A percentile compares a stretch with the other conserved stretches of the same genome.
Evolutionary conservation across 2,329 filamentous ascomycete species (phyloP).

Genomic region (Grosmannia clavigera): DNA sequence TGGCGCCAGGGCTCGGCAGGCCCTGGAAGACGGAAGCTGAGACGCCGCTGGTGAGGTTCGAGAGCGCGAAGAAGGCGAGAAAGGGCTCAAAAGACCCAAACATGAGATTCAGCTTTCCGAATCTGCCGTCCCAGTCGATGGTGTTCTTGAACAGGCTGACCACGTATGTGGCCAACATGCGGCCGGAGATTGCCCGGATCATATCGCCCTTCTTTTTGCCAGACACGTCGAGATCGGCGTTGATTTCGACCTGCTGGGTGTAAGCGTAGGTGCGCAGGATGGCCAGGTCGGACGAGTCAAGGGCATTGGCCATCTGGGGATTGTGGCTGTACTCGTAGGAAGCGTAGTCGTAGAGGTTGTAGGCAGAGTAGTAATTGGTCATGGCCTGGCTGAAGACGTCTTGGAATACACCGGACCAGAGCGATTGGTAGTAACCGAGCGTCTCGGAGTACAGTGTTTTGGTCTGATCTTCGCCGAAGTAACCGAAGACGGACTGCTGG

Average conservation of each 20-base stretch:
- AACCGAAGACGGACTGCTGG: constrained; percentile 17
- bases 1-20: constrained; percentile 57
- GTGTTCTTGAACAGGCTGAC: constrained; percentile 28
- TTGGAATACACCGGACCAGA: constrained; percentile 27
- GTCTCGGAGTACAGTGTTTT: constrained; percentile 14
- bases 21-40: constrained; percentile 37
- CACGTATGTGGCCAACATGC: constrained; percentile 35
- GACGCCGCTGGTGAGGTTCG: constrained; percentile 31
- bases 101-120: constrained; percentile 37
- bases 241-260: constrained; percentile 46
- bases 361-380: constrained; percentile 36
- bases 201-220: constrained; percentile 20
- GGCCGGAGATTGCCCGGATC: constrained; percentile 39
- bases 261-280: constrained; percentile 53
- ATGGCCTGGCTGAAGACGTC: constrained; percentile 22
- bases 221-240: constrained; percentile 48
- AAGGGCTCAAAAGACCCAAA: constrained; percentile 44
- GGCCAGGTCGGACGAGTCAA: constrained; percentile 32
- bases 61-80: constrained; percentile 40
- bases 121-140: constrained; percentile 25
- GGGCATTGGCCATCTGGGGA: constrained; percentile 22
- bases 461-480: constrained; percentile 13
- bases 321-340: constrained; percentile 42
- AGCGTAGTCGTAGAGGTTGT: constrained; percentile 42
- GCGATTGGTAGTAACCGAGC: constrained; percentile 27